phyloP scores from a whole-genome alignment of 768 basidiomycete species.

The Xerocomellus chrysenteron region DNA sequence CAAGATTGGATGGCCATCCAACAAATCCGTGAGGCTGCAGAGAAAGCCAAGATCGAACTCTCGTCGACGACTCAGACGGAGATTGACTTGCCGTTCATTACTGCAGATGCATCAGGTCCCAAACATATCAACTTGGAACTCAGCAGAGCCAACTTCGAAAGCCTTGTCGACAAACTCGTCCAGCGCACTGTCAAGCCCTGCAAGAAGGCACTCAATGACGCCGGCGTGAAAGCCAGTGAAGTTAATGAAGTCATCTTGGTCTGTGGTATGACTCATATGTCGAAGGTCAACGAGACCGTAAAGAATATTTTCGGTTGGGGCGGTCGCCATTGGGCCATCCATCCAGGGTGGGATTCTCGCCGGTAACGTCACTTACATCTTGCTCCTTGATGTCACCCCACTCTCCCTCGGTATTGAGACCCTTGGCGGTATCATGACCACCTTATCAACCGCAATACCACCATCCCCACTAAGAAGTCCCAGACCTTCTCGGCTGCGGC shows the following conservation, averaged over 20 bases:
- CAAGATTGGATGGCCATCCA: constrained; percentile 96
- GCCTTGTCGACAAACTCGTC: constrained; percentile 77
- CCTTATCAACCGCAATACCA: constrained; percentile 96
- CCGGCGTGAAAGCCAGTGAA: too few species aligned
- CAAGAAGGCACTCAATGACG: constrained; percentile 91
- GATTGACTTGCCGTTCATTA: constrained; percentile 97
- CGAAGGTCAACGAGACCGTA: too few species aligned
- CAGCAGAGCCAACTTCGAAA: constrained; percentile 86
- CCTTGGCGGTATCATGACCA: constrained; percentile 99
- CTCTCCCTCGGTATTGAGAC: constrained; percentile 95
- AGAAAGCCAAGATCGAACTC: constrained; percentile 99
- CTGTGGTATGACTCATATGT: too few species aligned
- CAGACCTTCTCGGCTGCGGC: constrained; percentile 99
- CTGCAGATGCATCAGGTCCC: constrained; percentile 90
- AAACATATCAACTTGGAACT: constrained; percentile 96
- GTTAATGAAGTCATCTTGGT: too few species aligned
- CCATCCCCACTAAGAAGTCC: constrained; percentile 99
- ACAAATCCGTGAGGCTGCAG: constrained; percentile 96
- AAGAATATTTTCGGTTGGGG: too few species aligned
- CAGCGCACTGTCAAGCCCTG: constrained; percentile 92
- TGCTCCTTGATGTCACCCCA: constrained; percentile 35
- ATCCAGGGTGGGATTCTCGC: too few species aligned
- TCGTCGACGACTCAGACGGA: constrained; percentile 87
- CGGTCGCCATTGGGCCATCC: too few species aligned
- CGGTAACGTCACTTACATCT: too few species aligned